Evolutionary conservation across 2,329 filamentous ascomycete species (phyloP).

Genomic region (Colletotrichum spinosum): DNA sequence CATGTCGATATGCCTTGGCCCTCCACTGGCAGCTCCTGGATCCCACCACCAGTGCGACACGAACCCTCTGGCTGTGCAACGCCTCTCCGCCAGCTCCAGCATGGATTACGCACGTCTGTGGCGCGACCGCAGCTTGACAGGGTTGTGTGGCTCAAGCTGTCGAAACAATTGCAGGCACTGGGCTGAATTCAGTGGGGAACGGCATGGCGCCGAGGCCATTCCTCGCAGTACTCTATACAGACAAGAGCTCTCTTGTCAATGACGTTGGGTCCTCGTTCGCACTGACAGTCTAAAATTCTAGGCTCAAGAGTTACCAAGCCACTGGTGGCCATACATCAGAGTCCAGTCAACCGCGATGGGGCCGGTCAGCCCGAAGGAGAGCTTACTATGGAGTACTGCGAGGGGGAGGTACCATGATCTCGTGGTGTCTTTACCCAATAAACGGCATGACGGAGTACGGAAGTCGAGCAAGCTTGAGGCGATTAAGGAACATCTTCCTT

Average conservation of each 20-base stretch:
- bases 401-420: no score
- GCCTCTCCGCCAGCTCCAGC: conserved; percentile 2
- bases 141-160: conserved; percentile 15
- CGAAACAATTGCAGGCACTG: conserved; percentile 9
- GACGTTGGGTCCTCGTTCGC: conserved; percentile 21
- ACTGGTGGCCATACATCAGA: no score
- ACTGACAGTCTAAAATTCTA: not conserved
- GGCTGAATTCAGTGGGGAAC: conserved; percentile 16
- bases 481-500: not conserved
- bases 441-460: not conserved
- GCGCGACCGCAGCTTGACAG: conserved; percentile 27
- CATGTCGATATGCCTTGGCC: not conserved
- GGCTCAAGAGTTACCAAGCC: conserved; percentile 19
- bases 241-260: conserved; percentile 6
- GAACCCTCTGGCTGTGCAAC: conserved; percentile 8
- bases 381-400: no score
- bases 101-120: conserved; percentile 32
- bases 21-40: not conserved
- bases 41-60: no score
- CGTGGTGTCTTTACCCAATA: no score
- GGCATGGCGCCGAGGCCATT: conserved; percentile 25
- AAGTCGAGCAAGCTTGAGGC: not conserved
- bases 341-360: no score
- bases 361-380: no score
- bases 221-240: no score